Conservation (phyloP, 2,329 filamentous ascomycete species). For the Pestalotiopsis sp. region DNA sequence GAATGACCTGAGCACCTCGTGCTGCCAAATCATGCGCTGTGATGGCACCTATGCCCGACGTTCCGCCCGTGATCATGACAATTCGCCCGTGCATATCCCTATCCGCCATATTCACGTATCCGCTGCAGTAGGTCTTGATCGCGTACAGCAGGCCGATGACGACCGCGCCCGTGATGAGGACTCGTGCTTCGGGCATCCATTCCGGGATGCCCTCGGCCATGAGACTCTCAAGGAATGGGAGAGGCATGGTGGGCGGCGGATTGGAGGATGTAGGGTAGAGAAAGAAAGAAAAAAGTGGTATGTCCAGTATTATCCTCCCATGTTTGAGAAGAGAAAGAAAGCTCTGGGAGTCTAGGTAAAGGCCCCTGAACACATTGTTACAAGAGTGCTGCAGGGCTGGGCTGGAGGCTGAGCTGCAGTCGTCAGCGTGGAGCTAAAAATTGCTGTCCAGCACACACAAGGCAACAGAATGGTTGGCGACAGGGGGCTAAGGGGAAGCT, state of each 20-base stretch:
- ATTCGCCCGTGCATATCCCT: conserved; percentile 92
- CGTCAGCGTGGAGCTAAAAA: conserved; percentile 9
- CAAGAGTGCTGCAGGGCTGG: background rate
- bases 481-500: background rate
- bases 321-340: conserved; percentile 15
- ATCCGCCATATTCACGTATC: conserved; percentile 74
- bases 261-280: conserved; percentile 1
- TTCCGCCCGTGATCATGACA: conserved; percentile 91
- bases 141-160: conserved; percentile 42
- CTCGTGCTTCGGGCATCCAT: conserved; percentile 49
- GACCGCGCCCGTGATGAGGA: conserved; percentile 41
- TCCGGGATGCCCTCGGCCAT: conserved; percentile 51
- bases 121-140: conserved; percentile 77
- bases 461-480: background rate
- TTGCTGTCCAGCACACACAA: background rate
- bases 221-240: conserved; percentile 52
- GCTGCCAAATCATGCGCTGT: conserved; percentile 74
- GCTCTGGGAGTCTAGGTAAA: background rate
- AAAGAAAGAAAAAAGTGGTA: background rate
- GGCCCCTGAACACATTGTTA: background rate
- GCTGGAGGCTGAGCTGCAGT: background rate
- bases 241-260: conserved; percentile 46
- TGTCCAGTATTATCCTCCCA: conserved; percentile 19
- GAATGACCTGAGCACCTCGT: conserved; percentile 86
- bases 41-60: conserved; percentile 85